These are phyloP conservation scores for Claviceps sp. DNA, from an alignment of 2,329 filamentous ascomycete species.

Conservation along the genomic window DNA sequence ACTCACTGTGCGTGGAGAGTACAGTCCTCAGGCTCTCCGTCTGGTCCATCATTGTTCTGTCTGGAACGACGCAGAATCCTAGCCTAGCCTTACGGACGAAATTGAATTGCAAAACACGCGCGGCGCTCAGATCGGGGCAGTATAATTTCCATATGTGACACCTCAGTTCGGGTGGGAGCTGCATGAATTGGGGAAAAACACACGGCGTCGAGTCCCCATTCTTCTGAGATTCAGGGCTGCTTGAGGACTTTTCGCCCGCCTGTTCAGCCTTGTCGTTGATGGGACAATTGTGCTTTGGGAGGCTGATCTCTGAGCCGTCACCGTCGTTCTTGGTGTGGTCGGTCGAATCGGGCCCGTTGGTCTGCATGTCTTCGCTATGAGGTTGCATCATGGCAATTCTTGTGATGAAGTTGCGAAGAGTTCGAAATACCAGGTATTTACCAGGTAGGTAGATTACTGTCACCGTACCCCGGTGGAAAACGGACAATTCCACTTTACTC, in stretches of 20 bases:
- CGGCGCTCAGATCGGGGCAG: conserved; percentile 15
- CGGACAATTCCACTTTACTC: no score
- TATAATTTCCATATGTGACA: conserved; percentile 20
- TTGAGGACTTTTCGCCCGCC: neutral
- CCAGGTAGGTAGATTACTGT: no score
- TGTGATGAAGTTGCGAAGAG: neutral
- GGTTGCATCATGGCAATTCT: neutral
- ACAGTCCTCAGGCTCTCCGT: conserved; percentile 17
- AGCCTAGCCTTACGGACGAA: conserved; percentile 4
- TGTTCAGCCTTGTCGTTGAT: conserved; percentile 8
- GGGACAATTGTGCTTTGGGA: neutral
- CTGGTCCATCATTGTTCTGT: conserved; percentile 13
- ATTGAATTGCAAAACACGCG: conserved; percentile 12
- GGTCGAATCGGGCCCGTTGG: neutral
- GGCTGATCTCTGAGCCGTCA: conserved; percentile 3
- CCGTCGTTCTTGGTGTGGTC: conserved; percentile 1
- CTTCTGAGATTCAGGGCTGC: neutral
- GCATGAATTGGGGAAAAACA: conserved; percentile 13
- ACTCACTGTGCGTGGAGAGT: conserved; percentile 22
- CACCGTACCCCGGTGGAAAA: no score
- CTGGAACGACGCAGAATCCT: conserved; percentile 9
- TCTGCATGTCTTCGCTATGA: neutral
- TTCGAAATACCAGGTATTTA: no score
- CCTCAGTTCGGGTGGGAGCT: conserved; percentile 22
- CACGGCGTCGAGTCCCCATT: neutral